Percentiles rank a stretch among this genome's conserved stretches.
Evolutionary conservation across 2,329 filamentous ascomycete genomes (phyloP).

Genomic region (Remersonia thermophila): DNA sequence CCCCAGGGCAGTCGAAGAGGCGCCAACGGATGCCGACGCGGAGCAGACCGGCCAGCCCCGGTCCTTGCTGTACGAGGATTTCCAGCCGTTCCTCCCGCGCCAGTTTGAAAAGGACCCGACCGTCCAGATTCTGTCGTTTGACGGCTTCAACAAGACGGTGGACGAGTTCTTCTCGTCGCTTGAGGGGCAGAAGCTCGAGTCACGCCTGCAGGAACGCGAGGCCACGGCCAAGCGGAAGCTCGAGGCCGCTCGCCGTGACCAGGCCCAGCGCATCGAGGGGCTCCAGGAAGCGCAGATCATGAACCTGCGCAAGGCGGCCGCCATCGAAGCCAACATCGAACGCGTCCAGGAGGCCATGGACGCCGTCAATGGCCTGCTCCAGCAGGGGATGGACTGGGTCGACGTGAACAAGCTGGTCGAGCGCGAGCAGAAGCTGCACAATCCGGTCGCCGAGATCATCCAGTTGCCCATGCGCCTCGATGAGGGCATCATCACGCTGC

Average conservation of each 20-base stretch:
- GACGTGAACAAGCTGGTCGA: slow-evolving; percentile 82
- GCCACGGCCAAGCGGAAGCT: slow-evolving; percentile 71
- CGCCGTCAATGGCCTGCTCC: slow-evolving; percentile 82
- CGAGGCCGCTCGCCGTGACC: slow-evolving; percentile 71
- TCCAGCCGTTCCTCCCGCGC: slow-evolving; percentile 77
- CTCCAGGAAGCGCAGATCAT: slow-evolving; percentile 69
- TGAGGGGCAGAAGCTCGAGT: slow-evolving; percentile 85
- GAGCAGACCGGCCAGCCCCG: slow-evolving; percentile 27
- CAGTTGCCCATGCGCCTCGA: slow-evolving; percentile 76
- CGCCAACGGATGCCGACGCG: slow-evolving; percentile 14
- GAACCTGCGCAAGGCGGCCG: slow-evolving; percentile 77
- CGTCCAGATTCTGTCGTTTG: slow-evolving; percentile 60
- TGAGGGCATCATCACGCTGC: slow-evolving; percentile 77
- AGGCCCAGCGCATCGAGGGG: slow-evolving; percentile 72
- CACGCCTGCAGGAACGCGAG: slow-evolving; percentile 69
- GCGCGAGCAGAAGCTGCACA: slow-evolving; percentile 66
- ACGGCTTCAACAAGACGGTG: slow-evolving; percentile 82
- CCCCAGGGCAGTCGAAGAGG: slow-evolving; percentile 9
- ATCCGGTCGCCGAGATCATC: slow-evolving; percentile 78
- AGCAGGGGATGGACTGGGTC: slow-evolving; percentile 94
- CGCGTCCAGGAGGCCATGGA: slow-evolving; percentile 86
- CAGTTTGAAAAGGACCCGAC: slow-evolving; percentile 61
- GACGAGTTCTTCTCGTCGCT: slow-evolving; percentile 97
- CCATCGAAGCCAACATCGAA: slow-evolving; percentile 82
- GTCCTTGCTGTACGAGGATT: slow-evolving; percentile 74